phyloP scores from a whole-genome alignment of 2,329 filamentous ascomycete species.

The Beauveria sp. region DNA sequence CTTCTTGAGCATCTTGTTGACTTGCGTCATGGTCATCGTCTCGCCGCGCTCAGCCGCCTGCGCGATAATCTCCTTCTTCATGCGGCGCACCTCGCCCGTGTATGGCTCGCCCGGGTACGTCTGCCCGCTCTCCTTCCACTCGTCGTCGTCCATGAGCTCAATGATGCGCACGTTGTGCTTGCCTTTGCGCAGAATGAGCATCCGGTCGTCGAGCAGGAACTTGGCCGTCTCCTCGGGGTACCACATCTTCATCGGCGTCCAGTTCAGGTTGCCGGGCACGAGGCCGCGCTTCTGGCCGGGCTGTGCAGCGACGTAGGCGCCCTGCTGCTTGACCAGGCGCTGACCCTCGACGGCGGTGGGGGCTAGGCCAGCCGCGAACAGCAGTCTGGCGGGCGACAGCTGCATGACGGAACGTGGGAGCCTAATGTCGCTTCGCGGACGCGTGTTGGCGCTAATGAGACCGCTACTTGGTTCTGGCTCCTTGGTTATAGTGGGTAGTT shows the following conservation, averaged over 20 bases:
- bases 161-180: conserved; percentile 57
- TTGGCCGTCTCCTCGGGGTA: conserved; percentile 48
- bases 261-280: conserved; percentile 46
- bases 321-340: conserved; percentile 46
- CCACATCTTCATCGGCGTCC: conserved; percentile 54
- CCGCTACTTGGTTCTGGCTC: conserved; percentile 23
- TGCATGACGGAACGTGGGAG: conserved; percentile 52
- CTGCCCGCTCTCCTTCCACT: conserved; percentile 40
- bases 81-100: conserved; percentile 39
- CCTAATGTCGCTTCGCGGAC: conserved; percentile 46
- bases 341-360: conserved; percentile 49
- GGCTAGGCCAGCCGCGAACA: conserved; percentile 53
- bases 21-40: conserved; percentile 19
- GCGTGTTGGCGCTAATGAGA: conserved; percentile 37
- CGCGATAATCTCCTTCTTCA: conserved; percentile 31
- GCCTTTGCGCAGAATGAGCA: conserved; percentile 55
- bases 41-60: conserved; percentile 27
- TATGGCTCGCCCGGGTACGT: conserved; percentile 46
- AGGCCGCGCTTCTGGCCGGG: conserved; percentile 38
- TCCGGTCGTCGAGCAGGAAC: conserved; percentile 51
- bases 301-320: conserved; percentile 53
- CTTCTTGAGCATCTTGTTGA: conserved; percentile 23
- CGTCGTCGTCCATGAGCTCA: conserved; percentile 49
- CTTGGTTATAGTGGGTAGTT: conserved; percentile 23
- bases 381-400: conserved; percentile 50